Conservation (phyloP, 306 rosid species). For the Herpetospermum pedunculosum region DNA sequence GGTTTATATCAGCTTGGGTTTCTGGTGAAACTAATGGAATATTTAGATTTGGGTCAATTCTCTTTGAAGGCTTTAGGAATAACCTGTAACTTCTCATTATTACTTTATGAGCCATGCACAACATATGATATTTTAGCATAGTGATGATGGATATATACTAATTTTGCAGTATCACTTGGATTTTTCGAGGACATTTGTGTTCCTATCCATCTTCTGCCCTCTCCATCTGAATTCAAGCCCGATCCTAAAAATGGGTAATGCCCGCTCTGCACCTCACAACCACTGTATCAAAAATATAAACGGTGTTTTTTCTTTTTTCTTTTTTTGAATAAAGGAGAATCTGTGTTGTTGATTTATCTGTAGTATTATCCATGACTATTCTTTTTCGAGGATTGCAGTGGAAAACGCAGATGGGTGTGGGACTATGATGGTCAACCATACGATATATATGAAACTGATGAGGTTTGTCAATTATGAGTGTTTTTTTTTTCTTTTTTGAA, state of each 20-base stretch:
- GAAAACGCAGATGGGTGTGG: constrained; percentile 51
- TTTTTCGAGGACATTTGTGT: constrained; percentile 72
- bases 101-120: not conserved
- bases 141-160: not conserved
- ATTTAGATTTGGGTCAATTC: not conserved
- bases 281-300: not conserved
- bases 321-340: no score
- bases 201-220: constrained; percentile 45
- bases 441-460: constrained; percentile 31
- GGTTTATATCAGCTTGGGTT: not conserved
- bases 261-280: not conserved
- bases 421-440: constrained; percentile 18
- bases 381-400: constrained; percentile 25
- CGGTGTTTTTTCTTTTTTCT: not conserved
- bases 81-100: not conserved
- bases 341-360: not conserved
- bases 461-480: no score
- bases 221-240: constrained; percentile 31
- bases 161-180: constrained; percentile 64
- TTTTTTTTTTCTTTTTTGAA: no score
- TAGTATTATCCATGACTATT: not conserved
- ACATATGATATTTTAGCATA: not conserved
- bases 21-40: not conserved
- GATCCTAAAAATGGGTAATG: constrained; percentile 37
- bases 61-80: not conserved